Evolutionary conservation across 176 grass and related monocot genomes (phyloP).

Genomic region (Hordeum vulgare): MorexV3_pseudomolecules_assembly NC_058524.1:484384232-484384731

Average conservation of each 20-base stretch:
- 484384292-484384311: slow-evolving; percentile 92
- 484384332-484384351: slow-evolving; percentile 76
- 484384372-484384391: slow-evolving; percentile 85
- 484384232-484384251: slow-evolving; percentile 83
- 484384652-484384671: not conserved
- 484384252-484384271: slow-evolving; percentile 34
- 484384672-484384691: not conserved
- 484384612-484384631: not conserved
- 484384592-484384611: not conserved
- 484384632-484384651: not conserved
- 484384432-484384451: not conserved
- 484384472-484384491: not conserved
- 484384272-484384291: not conserved
- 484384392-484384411: not conserved
- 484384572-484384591: not conserved
- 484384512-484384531: not conserved
- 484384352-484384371: slow-evolving; percentile 87
- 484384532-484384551: not conserved
- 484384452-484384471: not conserved
- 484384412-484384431: not conserved
- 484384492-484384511: not conserved
- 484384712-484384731: not conserved
- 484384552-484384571: not conserved
- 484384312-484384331: slow-evolving; percentile 74
- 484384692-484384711: not conserved